phyloP scores from a whole-genome alignment of 257 asterid genomes.

The Solanum ahanhuiri region DNA sequence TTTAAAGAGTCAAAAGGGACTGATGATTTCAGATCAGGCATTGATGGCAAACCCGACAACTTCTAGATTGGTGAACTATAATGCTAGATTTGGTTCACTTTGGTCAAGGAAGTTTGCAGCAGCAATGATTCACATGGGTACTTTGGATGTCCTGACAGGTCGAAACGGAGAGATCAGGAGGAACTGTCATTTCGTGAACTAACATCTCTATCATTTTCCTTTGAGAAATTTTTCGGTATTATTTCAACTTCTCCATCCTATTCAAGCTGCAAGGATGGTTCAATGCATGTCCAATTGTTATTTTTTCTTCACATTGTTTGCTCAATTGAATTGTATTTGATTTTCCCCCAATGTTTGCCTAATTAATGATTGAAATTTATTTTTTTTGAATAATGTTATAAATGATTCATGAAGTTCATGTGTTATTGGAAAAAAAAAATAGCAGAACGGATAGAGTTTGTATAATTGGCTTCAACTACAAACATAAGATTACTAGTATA shows the following conservation, averaged over 20 bases:
- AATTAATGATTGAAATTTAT: neutral
- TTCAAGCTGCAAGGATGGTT: too few species aligned
- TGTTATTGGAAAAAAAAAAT: too few species aligned
- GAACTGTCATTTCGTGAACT: conserved; percentile 33
- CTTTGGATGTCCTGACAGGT: conserved; percentile 28
- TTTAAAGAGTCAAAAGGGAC: conserved; percentile 20
- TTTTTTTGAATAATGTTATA: too few species aligned
- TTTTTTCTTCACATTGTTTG: neutral
- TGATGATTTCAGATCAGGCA: conserved; percentile 35
- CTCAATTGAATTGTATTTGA: neutral
- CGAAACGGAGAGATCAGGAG: conserved; percentile 41
- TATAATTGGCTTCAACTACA: neutral
- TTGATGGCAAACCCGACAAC: conserved; percentile 25
- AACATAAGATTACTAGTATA: neutral
- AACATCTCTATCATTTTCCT: neutral
- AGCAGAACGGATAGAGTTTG: neutral
- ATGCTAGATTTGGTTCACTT: conserved; percentile 7
- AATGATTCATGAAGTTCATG: neutral
- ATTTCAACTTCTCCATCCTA: too few species aligned
- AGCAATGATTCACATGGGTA: conserved; percentile 55
- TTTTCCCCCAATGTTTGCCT: neutral
- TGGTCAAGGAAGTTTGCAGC: conserved; percentile 48
- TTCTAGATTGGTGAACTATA: conserved; percentile 14
- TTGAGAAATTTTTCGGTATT: too few species aligned
- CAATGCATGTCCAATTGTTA: too few species aligned